Evolutionary conservation across 176 grass and related monocot genomes (phyloP), one percentile per base, ranked within the genome.

Genomic region (Otatea glauca): DNA sequence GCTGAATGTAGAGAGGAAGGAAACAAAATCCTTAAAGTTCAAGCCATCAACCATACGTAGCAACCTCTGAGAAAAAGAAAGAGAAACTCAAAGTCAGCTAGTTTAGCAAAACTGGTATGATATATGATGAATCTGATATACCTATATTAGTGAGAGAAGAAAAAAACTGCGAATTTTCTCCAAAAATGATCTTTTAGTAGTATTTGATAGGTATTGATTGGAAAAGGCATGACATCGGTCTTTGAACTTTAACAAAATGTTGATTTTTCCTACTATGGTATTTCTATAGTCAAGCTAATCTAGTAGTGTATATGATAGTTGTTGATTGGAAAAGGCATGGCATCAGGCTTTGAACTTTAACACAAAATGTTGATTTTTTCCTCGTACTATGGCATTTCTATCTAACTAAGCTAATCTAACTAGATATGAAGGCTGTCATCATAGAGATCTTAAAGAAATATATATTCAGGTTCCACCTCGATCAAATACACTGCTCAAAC

Each of bases 41-140:
- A 95, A 90, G n/a, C 89, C 92, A 83, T 95, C 92, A 68, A 98
- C 87, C 85, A 98, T 98, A 17, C 85, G 86, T 41, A 92, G 86
- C 85, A 95, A 73, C 68, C 87, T 98, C 91, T 98, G 89, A 39
- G 78, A 74, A 77, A 49, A 7, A 58, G 68, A 76, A 76, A 70
- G 27, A 43, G 0, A 27, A 59, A 76, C 25, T 54, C 17, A 64
- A 42, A 61, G 45, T 9, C 10, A 11, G 41, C 10, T 2, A 38
- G 21, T 56, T 56, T 6, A 6, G 39, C 3, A 15, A 42, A 76
- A 76, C 18, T 39, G 48, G 29, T 7, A 51, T 11, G 16, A 70
- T 25, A 23, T 48, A 72, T 7, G 9, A 65, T 39, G 35, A 43
- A 6, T n/a, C 9, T 0, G 3, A 20, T 21, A 23, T 7, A 63